Evolutionary conservation across 345 rosid species (phyloP), one percentile per base, ranked within the genome.

Genomic region (Toxicodendron radicans): DNA sequence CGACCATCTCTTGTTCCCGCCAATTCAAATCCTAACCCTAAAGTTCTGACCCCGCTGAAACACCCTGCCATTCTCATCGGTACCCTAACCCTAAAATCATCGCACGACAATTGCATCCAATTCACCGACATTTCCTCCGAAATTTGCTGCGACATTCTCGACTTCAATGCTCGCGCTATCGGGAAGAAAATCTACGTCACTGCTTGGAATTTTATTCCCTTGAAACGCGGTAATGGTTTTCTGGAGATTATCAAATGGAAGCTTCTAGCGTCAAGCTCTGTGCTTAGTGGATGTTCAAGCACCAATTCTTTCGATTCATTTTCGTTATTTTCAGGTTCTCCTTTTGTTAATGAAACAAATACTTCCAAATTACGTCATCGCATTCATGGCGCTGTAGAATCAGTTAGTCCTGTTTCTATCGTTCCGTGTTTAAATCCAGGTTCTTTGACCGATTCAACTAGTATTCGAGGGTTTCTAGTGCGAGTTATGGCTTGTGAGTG

Each of bases 191-290:
- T 95, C 21, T 73, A 71, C 68, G 89, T 90, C 58, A 59, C 78
- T 1, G 84, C 97, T 14, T 95, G 94, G 91, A 95, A 93, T 81
- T 93, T 90, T 75, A 75, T 93, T 73, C 95, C 94, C 10, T 70
- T 80, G 53, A 83, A 82, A 58, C 87, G 80, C 73, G 74, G 64
- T 4, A 85, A 84, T 30, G 97, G 97, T 7, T 83, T 92, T 76
- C 65, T 95, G 79, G 99, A 95, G 87, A 90, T 95, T 45, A 83
- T 95, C 61, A 81, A 82, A 69, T 95, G 94, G 97, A 77, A 71
- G 45, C 70, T 89, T 10, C 48, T 74, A 20, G 85, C 78, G 46
- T 59, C 73, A 1, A 69, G 46, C 46, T 58, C 33, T 56, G 75
- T 57, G 23, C 72, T 86, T 1, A 71, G 64, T 59, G 70, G 66